Evolutionary conservation across 345 rosid genomes (phyloP), one percentile per base, ranked within the genome.

Genomic region (Aegle marmelos): DNA sequence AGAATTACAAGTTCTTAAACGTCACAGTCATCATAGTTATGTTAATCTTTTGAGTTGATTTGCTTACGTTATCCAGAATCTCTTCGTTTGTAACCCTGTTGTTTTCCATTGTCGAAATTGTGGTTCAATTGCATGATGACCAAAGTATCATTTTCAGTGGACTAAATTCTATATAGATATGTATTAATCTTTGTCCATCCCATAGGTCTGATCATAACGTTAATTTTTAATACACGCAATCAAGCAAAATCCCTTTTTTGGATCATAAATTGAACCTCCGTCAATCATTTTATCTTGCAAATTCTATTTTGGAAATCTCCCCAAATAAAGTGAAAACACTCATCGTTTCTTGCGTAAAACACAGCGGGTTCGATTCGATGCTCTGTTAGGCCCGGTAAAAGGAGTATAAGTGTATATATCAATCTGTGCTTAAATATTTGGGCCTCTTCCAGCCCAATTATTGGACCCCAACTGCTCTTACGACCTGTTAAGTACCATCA

Each of bases 11-110:
- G 54, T 59, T 41, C 69, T 67, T 68, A 56, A 57, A 65, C n/a
- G 59, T 60, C 75, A 82, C 73, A 71, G 76, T 65, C 69, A 66
- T 65, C 68, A 67, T 82, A 72, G 72, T 83, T 58, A 34, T 77
- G 74, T 69, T 68, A 58, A 68, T 76, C 73, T 77, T 36, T 27
- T 25, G 28, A 25, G 28, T 21, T 22, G 82, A 76, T 79, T 16
- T 30, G 80, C 81, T 83, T 65, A 58, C 72, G 68, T 75, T 78
- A 28, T 75, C 74, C 22, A 74, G 65, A 71, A 70, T 74, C 73
- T 59, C 74, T 75, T 58, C 7, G 24, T 63, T 68, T 67, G 61
- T 41, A 65, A n/a, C 45, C 68, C 9, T 63, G 76, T 50, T 78
- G 73, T 16, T 56, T 64, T 27, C 45, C n/a, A 62, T 71, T 57